A percentile compares a stretch with the other conserved stretches of the same genome.
phyloP scores from a whole-genome alignment of 306 rosid genomes.

The Rosa multiflora region DNA sequence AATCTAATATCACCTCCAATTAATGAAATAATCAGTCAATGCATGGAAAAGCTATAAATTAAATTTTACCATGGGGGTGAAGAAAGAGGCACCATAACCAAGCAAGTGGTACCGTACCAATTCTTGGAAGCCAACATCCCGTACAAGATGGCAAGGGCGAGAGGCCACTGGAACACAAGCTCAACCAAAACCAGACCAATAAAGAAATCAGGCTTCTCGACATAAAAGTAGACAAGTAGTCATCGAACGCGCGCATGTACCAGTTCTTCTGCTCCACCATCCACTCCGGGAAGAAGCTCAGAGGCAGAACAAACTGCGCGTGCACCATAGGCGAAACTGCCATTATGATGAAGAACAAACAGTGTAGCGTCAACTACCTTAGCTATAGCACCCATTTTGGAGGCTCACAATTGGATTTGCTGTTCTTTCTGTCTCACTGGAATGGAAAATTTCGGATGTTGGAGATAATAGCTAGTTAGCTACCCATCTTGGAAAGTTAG shows the following conservation, averaged over 20 bases:
- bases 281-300: conserved; percentile 39
- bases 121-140: conserved; percentile 47
- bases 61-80: conserved; percentile 59
- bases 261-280: conserved; percentile 44
- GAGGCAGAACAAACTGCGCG: conserved; percentile 55
- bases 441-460: background rate
- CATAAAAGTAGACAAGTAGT: conserved; percentile 63
- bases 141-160: conserved; percentile 53
- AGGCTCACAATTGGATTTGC: background rate
- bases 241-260: conserved; percentile 45
- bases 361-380: conserved; percentile 56
- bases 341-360: conserved; percentile 41
- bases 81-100: conserved; percentile 64
- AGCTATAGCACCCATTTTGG: conserved; percentile 45
- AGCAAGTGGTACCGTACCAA: conserved; percentile 76
- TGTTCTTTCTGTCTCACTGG: background rate
- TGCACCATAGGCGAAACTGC: conserved; percentile 52
- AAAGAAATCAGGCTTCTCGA: conserved; percentile 62
- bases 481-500: background rate
- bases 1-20: background rate
- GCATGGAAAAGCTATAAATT: background rate
- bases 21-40: background rate
- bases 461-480: background rate
- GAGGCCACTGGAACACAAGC: conserved; percentile 80
- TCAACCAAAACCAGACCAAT: conserved; percentile 69